These are phyloP conservation scores for Neofusicoccum laricinum DNA, from an alignment of 2,329 filamentous ascomycete genomes.

Conservation along the genomic window DNA sequence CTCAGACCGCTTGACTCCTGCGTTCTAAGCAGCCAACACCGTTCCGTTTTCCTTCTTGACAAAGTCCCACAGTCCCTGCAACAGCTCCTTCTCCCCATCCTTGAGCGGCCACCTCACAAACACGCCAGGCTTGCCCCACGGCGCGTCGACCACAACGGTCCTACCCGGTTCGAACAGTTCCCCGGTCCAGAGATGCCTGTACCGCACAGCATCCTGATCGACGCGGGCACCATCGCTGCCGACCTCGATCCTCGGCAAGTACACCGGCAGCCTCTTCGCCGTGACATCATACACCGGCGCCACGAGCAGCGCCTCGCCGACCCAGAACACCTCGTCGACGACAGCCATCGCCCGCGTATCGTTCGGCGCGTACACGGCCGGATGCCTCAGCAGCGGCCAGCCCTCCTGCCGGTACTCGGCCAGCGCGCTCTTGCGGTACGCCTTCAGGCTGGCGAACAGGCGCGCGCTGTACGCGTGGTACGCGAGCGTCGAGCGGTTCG, in stretches of 20 bases:
- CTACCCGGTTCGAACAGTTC: slow-evolving; percentile 23
- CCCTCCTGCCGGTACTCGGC: slow-evolving; percentile 25
- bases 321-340: slow-evolving; percentile 29
- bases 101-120: slow-evolving; percentile 23
- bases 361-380: slow-evolving; percentile 24
- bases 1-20: neutral
- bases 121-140: slow-evolving; percentile 28
- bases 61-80: slow-evolving; percentile 27
- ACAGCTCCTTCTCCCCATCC: slow-evolving; percentile 21
- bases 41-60: slow-evolving; percentile 26
- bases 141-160: slow-evolving; percentile 23
- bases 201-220: slow-evolving; percentile 8
- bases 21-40: neutral
- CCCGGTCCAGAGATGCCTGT: slow-evolving; percentile 27
- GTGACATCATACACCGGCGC: slow-evolving; percentile 27
- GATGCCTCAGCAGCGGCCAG: slow-evolving; percentile 27
- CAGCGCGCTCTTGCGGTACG: slow-evolving; percentile 31
- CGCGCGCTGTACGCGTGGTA: slow-evolving; percentile 37
- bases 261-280: slow-evolving; percentile 23
- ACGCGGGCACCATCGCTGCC: slow-evolving; percentile 12
- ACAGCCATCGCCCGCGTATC: slow-evolving; percentile 23
- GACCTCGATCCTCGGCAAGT: slow-evolving; percentile 22
- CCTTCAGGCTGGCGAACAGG: slow-evolving; percentile 32
- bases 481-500: slow-evolving; percentile 30
- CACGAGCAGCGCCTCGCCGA: slow-evolving; percentile 27